Conservation (phyloP, 2,329 filamentous ascomycete genomes). For the Nothopassalora personata region DNA sequence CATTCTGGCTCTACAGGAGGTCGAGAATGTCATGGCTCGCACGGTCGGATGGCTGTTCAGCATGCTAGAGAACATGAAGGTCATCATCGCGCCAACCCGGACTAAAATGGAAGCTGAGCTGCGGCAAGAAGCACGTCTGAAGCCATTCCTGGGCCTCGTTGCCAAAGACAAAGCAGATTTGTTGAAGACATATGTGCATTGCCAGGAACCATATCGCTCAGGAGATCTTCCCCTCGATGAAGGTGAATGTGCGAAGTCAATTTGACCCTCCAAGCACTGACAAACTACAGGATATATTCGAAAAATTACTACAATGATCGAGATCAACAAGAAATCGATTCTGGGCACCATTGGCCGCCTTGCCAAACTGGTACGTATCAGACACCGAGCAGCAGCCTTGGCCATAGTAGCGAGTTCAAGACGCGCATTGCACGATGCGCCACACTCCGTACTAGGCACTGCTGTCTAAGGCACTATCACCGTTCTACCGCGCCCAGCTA, state of each 20-base stretch:
- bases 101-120: constrained; percentile 64
- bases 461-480: no score
- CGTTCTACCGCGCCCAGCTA: no score
- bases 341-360: neutral
- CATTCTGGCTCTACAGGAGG: neutral
- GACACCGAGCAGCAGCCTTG: no score
- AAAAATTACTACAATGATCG: neutral
- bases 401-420: no score
- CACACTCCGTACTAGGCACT: no score
- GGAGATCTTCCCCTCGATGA: neutral
- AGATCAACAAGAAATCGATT: neutral
- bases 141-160: constrained; percentile 59
- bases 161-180: neutral
- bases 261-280: neutral
- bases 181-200: neutral
- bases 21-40: neutral
- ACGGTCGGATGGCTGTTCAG: constrained; percentile 52
- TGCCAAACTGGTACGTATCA: no score
- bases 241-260: no score
- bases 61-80: constrained; percentile 53
- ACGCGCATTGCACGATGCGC: no score
- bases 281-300: neutral
- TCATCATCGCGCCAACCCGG: constrained; percentile 48
- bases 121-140: constrained; percentile 81
- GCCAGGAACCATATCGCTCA: no score